Evolutionary conservation across 1,139 yeast genomes (phyloP).

Genomic region (Pichia sp.): DNA sequence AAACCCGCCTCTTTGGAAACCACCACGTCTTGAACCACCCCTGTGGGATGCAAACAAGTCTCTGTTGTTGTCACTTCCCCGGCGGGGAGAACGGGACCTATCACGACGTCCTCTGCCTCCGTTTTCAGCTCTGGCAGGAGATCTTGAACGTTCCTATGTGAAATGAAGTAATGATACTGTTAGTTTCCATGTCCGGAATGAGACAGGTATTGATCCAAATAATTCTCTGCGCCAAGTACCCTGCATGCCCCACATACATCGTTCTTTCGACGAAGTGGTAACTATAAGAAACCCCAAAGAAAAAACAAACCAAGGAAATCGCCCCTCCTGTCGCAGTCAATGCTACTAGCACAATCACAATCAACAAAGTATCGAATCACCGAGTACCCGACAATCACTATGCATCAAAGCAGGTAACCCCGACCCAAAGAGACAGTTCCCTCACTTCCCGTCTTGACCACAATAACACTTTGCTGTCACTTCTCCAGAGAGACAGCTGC

Average conservation of each 20-base stretch:
- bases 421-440: background rate
- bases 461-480: too few relatives aligned
- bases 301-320: too few relatives aligned
- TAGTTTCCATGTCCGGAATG: slow-evolving; percentile 1
- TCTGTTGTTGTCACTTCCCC: slow-evolving; percentile 20
- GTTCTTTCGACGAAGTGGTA: too few relatives aligned
- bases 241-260: too few relatives aligned
- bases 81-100: slow-evolving; percentile 33
- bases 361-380: slow-evolving; percentile 4
- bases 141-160: slow-evolving; percentile 34
- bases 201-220: background rate
- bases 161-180: slow-evolving; percentile 6
- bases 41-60: slow-evolving; percentile 16
- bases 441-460: background rate
- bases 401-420: slow-evolving; percentile 1
- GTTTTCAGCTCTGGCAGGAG: slow-evolving; percentile 33
- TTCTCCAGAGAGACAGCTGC: too few relatives aligned
- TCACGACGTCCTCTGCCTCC: slow-evolving; percentile 26
- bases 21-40: slow-evolving; percentile 17
- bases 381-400: slow-evolving; percentile 7
- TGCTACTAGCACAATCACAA: slow-evolving; percentile 5
- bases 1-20: slow-evolving; percentile 13
- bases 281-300: too few relatives aligned
- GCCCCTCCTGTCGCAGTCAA: too few relatives aligned
- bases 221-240: background rate